Percentiles rank a stretch among this genome's conserved stretches.
Conservation (phyloP, 352 stramenopile genomes). For the Bremia lactucae region DNA sequence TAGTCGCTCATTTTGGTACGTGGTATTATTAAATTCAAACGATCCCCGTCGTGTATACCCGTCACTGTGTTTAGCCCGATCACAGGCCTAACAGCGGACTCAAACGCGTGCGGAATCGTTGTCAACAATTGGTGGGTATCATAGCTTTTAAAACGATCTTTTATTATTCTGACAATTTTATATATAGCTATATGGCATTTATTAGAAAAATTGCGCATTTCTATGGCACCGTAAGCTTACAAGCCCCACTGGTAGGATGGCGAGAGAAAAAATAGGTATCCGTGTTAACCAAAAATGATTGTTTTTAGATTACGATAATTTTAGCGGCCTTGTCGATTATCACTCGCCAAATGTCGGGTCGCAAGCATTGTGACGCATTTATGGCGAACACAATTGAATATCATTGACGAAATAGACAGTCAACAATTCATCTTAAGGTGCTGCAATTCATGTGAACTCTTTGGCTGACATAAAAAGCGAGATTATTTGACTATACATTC, state of each 20-base stretch:
- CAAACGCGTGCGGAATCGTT: conserved; percentile 6
- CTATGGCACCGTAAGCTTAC: conserved; percentile 13
- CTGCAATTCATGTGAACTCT: too few species aligned
- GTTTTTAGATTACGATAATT: conserved; percentile 1
- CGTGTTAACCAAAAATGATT: neutral
- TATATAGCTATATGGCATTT: conserved; percentile 20
- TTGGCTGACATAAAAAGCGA: too few species aligned
- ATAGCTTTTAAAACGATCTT: neutral
- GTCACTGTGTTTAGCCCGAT: conserved; percentile 5
- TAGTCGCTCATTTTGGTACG: conserved; percentile 17
- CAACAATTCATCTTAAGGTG: too few species aligned
- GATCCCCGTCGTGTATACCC: neutral
- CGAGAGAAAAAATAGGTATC: neutral
- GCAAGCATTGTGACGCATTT: conserved; percentile 1
- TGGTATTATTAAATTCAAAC: neutral
- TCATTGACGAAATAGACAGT: too few species aligned
- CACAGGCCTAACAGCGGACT: conserved; percentile 1
- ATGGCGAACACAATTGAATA: too few species aligned
- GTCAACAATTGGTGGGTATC: conserved; percentile 19
- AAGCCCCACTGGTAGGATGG: conserved; percentile 8
- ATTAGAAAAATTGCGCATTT: conserved; percentile 22
- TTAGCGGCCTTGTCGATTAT: neutral
- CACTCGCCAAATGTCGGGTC: neutral
- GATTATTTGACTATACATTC: too few species aligned
- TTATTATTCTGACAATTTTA: neutral